phyloP scores from a whole-genome alignment of 345 rosid genomes.

The Salix dunnii region DNA sequence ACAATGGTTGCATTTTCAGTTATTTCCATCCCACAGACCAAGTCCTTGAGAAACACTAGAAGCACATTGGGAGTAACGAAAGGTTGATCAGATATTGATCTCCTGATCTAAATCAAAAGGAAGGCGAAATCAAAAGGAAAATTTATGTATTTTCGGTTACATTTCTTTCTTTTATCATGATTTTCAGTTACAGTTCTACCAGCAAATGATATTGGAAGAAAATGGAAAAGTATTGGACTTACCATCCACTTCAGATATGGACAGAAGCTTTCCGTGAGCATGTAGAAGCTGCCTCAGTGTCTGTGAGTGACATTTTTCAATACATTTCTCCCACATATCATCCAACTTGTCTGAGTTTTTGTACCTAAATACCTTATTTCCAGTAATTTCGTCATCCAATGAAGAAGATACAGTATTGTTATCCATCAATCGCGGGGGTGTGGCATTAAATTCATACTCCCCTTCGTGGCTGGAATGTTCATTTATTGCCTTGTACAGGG shows the following conservation, averaged over 20 bases:
- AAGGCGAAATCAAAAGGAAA: background rate
- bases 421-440: slow-evolving; percentile 33
- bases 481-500: slow-evolving; percentile 42
- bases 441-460: slow-evolving; percentile 37
- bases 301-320: slow-evolving; percentile 86
- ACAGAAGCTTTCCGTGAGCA: slow-evolving; percentile 75
- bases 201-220: background rate
- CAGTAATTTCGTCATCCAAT: slow-evolving; percentile 33
- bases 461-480: slow-evolving; percentile 41
- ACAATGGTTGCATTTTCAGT: no score
- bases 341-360: slow-evolving; percentile 60
- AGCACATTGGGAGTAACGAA: background rate
- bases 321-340: slow-evolving; percentile 71
- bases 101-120: background rate
- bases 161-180: background rate
- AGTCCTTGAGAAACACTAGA: background rate
- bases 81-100: background rate
- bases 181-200: background rate
- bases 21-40: background rate
- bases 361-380: slow-evolving; percentile 39
- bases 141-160: background rate
- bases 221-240: slow-evolving; percentile 6
- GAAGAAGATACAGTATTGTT: slow-evolving; percentile 37
- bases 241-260: slow-evolving; percentile 83
- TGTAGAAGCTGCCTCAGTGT: slow-evolving; percentile 77